Base-by-base conservation (phyloP, 257 asterid species). In the Nicotiana paniculata region DNA sequence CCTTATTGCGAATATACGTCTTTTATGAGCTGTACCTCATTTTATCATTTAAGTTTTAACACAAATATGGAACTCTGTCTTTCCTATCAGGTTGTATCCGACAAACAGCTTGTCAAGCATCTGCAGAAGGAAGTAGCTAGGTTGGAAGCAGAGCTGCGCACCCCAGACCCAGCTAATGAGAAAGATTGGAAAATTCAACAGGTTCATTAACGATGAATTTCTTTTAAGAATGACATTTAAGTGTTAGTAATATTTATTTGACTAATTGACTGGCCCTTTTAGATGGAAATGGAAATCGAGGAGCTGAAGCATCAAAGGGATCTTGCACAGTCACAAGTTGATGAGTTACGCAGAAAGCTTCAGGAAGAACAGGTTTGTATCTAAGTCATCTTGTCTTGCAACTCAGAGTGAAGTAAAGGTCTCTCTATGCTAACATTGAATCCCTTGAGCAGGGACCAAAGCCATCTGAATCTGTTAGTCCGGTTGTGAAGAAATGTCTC, bases 81-180 rank as follows among this genome's bases (percentile, higher is more conserved):
- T 32, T 59, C 35, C 30, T 65, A 58, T 70, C 93, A 95, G 99
- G 97, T 95, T 39, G 82, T 93, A 83, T 90, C 99, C 43, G 98
- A 96, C 84, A 96, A 96, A 86, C 97, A 92, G 89, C 91, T 96
- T 28, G 99, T 96, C 78, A 96, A 93, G 89, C 98, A 93, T 86
- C 82, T 96, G 91, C 98, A 96, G 82, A 96, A 96, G 88, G 98
- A 96, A 88, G 99, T 96, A 63, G 98, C 98, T 79, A 89, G 98
- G 85, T 88, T 96, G 72, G 99, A 92, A 88, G 97, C 98, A 82
- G 97, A 87, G 85, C 81, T 96, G 82, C 92, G 93, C 24, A 94
- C 97, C 70, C 99, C 99, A 35, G 98, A 90, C 30, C 90, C 95
- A 64, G 85, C 93, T 21, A 88, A 84, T 79, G 98, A 92, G 79